These are phyloP conservation scores for Bonia amplexicaulis DNA, from an alignment of 176 grass and related monocot genomes.

Conservation along the genomic window DNA sequence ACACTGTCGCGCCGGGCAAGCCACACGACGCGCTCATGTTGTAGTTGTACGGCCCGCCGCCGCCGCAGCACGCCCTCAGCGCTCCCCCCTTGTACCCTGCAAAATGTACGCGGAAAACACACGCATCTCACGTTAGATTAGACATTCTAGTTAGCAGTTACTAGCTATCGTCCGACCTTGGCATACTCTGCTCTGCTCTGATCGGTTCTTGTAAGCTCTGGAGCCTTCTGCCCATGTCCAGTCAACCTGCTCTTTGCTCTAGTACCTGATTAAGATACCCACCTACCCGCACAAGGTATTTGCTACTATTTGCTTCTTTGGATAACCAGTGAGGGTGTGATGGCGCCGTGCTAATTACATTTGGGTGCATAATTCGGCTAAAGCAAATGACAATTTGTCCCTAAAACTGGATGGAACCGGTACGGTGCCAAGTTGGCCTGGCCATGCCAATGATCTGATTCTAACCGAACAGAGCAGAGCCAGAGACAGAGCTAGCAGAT, in stretches of 20 bases:
- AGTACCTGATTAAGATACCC: neutral
- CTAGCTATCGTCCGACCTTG: neutral
- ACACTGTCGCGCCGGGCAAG: slow-evolving; percentile 40
- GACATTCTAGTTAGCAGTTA: neutral
- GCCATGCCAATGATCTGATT: neutral
- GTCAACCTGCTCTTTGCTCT: neutral
- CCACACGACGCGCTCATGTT: slow-evolving; percentile 61
- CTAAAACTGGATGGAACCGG: neutral
- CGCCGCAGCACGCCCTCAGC: slow-evolving; percentile 64
- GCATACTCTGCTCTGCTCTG: neutral
- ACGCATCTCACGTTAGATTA: neutral
- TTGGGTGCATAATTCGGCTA: neutral
- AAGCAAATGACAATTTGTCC: neutral
- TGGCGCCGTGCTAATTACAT: neutral
- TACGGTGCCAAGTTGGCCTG: neutral
- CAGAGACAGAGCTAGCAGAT: neutral
- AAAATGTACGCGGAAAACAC: neutral
- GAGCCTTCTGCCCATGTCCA: neutral
- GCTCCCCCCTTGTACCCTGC: slow-evolving; percentile 65
- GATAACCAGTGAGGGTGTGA: neutral
- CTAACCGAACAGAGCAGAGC: neutral
- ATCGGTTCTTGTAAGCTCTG: neutral
- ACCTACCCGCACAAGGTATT: neutral
- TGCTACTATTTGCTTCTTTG: neutral
- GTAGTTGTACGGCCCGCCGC: slow-evolving; percentile 71